phyloP scores from a whole-genome alignment of 1,284 basidiomycete species.

The Stygiomarasmius scandens region DNA sequence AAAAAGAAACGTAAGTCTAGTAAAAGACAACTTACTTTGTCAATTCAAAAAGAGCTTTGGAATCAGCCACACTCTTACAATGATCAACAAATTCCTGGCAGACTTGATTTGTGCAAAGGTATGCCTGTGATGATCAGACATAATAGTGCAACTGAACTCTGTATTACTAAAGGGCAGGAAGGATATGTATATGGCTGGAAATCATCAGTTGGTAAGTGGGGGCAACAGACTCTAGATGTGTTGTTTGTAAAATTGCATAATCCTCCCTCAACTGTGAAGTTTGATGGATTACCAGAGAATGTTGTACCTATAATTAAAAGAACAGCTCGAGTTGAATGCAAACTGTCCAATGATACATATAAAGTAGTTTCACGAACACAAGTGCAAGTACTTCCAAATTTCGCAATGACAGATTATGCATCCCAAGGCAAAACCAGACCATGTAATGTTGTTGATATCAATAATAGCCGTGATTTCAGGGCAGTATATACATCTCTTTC shows the following conservation, averaged over 20 bases:
- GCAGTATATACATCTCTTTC: conserved; percentile 41
- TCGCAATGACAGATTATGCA: conserved; percentile 34
- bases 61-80: conserved; percentile 14
- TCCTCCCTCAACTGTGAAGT: conserved; percentile 29
- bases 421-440: conserved; percentile 40
- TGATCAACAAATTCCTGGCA: conserved; percentile 26
- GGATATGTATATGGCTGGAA: conserved; percentile 37
- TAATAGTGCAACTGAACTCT: conserved; percentile 39
- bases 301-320: neutral
- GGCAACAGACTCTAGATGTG: conserved; percentile 22
- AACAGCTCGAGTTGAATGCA: conserved; percentile 20
- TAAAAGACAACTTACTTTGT: conserved; percentile 1
- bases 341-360: conserved; percentile 27
- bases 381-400: conserved; percentile 28
- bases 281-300: conserved; percentile 31
- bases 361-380: conserved; percentile 31
- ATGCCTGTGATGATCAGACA: conserved; percentile 42
- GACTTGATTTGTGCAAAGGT: conserved; percentile 36
- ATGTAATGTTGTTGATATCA: conserved; percentile 36
- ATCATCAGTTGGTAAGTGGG: too few species aligned
- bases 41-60: conserved; percentile 23
- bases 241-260: conserved; percentile 25
- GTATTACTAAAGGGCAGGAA: conserved; percentile 45
- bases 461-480: conserved; percentile 29
- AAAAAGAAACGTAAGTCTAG: neutral